Evolutionary conservation across 1,284 basidiomycete genomes (phyloP).

Genomic region (Pulchroboletus neoregius): DNA sequence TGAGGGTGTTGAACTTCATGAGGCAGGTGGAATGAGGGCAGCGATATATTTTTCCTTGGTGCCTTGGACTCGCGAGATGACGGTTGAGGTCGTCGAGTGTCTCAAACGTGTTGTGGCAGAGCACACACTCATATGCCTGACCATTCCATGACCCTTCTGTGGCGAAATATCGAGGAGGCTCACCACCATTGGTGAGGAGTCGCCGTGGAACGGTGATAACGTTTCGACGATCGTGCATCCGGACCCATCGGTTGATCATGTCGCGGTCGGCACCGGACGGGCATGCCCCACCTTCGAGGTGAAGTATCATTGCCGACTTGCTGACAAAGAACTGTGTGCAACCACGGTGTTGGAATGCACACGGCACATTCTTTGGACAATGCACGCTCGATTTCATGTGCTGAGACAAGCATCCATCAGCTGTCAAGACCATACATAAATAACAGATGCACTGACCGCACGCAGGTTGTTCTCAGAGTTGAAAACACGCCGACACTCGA

Average conservation of each 20-base stretch:
- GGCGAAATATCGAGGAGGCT: constrained; percentile 33
- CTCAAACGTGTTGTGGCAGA: constrained; percentile 44
- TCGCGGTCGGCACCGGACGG: constrained; percentile 36
- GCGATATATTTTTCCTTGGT: constrained; percentile 43
- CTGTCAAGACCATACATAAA: constrained; percentile 3
- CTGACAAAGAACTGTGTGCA: constrained; percentile 42
- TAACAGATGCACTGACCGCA: background rate
- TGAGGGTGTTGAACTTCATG: constrained; percentile 42
- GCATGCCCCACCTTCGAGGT: constrained; percentile 46
- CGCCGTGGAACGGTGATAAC: constrained; percentile 36
- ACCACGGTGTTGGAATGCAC: constrained; percentile 36
- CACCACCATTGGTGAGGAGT: constrained; percentile 30
- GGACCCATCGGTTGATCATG: constrained; percentile 35
- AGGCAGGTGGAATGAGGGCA: constrained; percentile 42
- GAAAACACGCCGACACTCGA: constrained; percentile 43
- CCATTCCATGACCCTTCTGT: constrained; percentile 46
- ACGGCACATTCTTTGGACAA: constrained; percentile 34
- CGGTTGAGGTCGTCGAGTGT: constrained; percentile 43
- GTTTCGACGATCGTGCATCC: constrained; percentile 32
- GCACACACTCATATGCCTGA: constrained; percentile 47
- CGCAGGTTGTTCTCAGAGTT: constrained; percentile 36
- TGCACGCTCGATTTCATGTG: constrained; percentile 42
- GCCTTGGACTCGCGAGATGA: constrained; percentile 49
- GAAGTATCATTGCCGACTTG: constrained; percentile 42
- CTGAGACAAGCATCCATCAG: constrained; percentile 15